Percentiles rank a stretch among this genome's conserved stretches.
Conservation (phyloP, 2,329 filamentous ascomycete species). For the Alternaria sp. region DNA sequence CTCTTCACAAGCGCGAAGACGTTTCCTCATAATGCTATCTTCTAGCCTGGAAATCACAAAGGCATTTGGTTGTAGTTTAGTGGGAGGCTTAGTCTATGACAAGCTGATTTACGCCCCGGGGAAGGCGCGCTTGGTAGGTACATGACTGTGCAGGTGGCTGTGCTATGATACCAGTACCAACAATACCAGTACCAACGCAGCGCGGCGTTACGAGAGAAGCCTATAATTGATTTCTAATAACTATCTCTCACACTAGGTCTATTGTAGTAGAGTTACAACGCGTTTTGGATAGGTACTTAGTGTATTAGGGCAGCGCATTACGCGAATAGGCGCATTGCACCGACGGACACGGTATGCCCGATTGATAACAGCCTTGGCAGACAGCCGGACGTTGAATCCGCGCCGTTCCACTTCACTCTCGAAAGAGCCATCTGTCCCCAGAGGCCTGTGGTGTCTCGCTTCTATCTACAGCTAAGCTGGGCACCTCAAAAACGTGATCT, state of each 20-base stretch:
- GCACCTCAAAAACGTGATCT: too few species aligned
- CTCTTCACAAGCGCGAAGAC: slow-evolving; percentile 40
- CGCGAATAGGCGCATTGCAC: too few species aligned
- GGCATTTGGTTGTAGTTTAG: background rate
- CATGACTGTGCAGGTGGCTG: slow-evolving; percentile 5
- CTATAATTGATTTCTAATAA: background rate
- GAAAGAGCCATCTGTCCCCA: slow-evolving; percentile 19
- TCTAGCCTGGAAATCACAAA: background rate
- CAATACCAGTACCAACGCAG: background rate
- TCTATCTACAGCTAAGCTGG: slow-evolving; percentile 2
- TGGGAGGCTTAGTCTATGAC: slow-evolving; percentile 11
- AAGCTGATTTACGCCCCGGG: slow-evolving; percentile 6
- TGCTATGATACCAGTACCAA: background rate
- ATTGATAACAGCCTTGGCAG: slow-evolving; percentile 7
- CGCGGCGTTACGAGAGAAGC: background rate
- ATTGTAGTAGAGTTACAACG: too few species aligned
- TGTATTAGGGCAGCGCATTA: too few species aligned
- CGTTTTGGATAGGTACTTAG: too few species aligned
- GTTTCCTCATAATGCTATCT: slow-evolving; percentile 31
- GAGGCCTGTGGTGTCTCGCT: slow-evolving; percentile 16
- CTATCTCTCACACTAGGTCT: too few species aligned
- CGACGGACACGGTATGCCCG: slow-evolving; percentile 8
- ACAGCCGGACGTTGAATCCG: slow-evolving; percentile 21
- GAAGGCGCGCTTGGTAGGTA: slow-evolving; percentile 10
- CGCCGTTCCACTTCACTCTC: slow-evolving; percentile 16